Evolutionary conservation across 2,329 filamentous ascomycete genomes (phyloP), one percentile per base, ranked within the genome.

Genomic region (Aspergillus unguis): DNA sequence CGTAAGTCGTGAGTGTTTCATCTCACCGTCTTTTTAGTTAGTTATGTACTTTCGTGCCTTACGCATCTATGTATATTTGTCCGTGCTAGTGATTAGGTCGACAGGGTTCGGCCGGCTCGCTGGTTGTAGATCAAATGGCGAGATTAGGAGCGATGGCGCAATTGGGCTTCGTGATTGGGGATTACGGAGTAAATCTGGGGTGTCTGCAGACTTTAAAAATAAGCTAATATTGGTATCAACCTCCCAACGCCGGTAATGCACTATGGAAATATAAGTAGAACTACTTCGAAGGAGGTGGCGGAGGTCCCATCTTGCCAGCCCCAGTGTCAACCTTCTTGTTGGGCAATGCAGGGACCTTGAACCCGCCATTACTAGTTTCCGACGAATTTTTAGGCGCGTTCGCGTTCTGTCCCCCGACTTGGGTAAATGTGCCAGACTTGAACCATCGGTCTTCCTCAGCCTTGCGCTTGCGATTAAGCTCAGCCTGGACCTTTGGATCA

Each of bases 401-500:
- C 43, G 55, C 55, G 46, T 57, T 66, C 51, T 71, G 66, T 40
- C 59, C 61, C 7, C 85, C 85, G 51, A 95, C 82, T 70, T 96
- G 92, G 6, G 94, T 96, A 67, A 99, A 99, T 0, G 90, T 92
- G n/a, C 94, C 94, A 43, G 90, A 89, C 72, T 94, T 95, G 78
- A 99, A 99, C 87, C 91, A 99, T 35, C 90, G 80, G 68, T 97
- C 92, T 68, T 96, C 90, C 58, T 97, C 94, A 0, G 90, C 92
- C 70, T 96, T 95, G 58, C 91, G 80, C 77, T 97, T 97, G 63
- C 90, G 82, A 67, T 82, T 91, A 69, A 95, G 81, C 75, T 96
- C 91, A 6, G 90, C 88, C 62, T 91, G 85, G 52, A 88, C 84
- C 77, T 94, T 96, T 25, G 94, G 94, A 69, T 97, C 92, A 5